phyloP scores from a whole-genome alignment of 78 protist species.

The Dictyostelium intermedium region DNA sequence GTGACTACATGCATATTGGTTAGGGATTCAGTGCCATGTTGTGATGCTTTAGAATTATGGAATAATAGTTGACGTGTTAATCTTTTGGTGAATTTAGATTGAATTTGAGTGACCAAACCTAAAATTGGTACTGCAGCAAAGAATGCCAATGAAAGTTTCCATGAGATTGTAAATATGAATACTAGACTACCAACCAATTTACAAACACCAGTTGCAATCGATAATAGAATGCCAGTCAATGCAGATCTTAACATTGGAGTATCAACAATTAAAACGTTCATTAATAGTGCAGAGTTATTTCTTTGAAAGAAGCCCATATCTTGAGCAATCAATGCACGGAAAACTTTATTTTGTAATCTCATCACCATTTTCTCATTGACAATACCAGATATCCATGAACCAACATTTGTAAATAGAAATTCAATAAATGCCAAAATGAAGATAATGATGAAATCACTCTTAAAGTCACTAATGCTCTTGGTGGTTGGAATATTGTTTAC shows the following conservation, averaged over 20 bases:
- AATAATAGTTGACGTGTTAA: slow-evolving; percentile 29
- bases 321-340: slow-evolving; percentile 51
- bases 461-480: neutral
- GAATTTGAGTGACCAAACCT: slow-evolving; percentile 43
- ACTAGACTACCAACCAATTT: slow-evolving; percentile 67
- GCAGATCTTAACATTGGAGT: slow-evolving; percentile 75
- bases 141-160: slow-evolving; percentile 67
- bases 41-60: slow-evolving; percentile 14
- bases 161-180: slow-evolving; percentile 61
- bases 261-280: slow-evolving; percentile 71
- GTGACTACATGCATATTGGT: slow-evolving; percentile 59
- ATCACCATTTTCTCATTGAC: slow-evolving; percentile 60
- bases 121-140: slow-evolving; percentile 61
- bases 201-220: slow-evolving; percentile 60
- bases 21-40: slow-evolving; percentile 52
- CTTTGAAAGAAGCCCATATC: slow-evolving; percentile 75
- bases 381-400: slow-evolving; percentile 70
- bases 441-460: slow-evolving; percentile 28
- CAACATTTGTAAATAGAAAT: slow-evolving; percentile 49
- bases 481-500: slow-evolving; percentile 56
- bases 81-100: slow-evolving; percentile 37
- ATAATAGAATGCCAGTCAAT: slow-evolving; percentile 43
- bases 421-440: slow-evolving; percentile 61
- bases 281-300: slow-evolving; percentile 36
- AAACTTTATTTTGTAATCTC: slow-evolving; percentile 58